Percentiles rank a stretch among this genome's conserved stretches.
Evolutionary conservation across 2,329 filamentous ascomycete genomes (phyloP).

Genomic region (Cytospora mali): DNA sequence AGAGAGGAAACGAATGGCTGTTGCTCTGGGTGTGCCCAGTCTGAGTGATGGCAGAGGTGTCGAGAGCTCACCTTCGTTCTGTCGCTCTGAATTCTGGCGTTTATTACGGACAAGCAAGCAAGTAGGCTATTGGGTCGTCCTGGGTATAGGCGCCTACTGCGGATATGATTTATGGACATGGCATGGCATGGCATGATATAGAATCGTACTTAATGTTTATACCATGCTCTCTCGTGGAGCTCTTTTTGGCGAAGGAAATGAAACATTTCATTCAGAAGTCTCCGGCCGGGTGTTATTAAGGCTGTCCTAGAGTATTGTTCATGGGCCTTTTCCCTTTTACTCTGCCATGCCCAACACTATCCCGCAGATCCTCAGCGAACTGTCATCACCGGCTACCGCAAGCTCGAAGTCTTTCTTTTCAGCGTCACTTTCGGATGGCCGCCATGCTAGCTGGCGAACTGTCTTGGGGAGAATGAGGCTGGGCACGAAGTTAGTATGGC

Average conservation of each 20-base stretch:
- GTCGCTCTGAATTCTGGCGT: neutral
- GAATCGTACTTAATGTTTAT: constrained; percentile 26
- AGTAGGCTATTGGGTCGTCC: neutral
- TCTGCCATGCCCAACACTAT: constrained; percentile 37
- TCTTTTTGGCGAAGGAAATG: neutral
- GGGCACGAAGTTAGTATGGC: constrained; percentile 27
- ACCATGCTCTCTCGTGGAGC: constrained; percentile 4
- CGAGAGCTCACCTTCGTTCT: neutral
- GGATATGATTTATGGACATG: constrained; percentile 5
- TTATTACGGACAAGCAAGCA: neutral
- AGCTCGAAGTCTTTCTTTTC: constrained; percentile 44
- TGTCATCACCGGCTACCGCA: constrained; percentile 62
- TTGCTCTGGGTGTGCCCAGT: neutral
- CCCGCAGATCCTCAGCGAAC: constrained; percentile 60
- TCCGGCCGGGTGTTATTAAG: neutral
- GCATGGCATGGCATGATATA: constrained; percentile 19
- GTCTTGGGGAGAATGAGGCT: constrained; percentile 64
- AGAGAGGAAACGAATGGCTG: neutral
- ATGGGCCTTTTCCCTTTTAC: constrained; percentile 21
- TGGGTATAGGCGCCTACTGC: neutral
- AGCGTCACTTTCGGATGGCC: constrained; percentile 45
- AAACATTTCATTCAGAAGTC: neutral
- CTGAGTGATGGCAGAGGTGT: neutral
- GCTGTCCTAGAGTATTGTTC: constrained; percentile 25
- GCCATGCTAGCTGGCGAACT: constrained; percentile 71